Conservation (phyloP, 441 rosid species). For the Adansonia madagascariensis region DNA sequence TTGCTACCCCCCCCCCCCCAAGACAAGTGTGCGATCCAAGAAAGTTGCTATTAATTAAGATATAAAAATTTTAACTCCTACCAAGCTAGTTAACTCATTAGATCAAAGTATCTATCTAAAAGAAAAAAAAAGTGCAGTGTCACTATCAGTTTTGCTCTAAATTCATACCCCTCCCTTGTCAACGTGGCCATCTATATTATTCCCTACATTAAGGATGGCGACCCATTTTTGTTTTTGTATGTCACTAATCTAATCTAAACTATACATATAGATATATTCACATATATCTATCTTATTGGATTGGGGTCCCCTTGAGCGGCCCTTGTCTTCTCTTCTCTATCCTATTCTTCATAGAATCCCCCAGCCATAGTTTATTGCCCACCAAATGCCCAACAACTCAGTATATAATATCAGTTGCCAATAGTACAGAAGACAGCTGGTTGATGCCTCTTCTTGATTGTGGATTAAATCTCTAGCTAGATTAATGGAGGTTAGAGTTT, state of each 20-base stretch:
- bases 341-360: not conserved
- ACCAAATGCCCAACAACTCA: not conserved
- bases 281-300: not conserved
- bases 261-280: not conserved
- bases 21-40: conserved; percentile 15
- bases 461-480: not conserved
- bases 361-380: not conserved
- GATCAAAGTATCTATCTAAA: not conserved
- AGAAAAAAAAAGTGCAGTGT: not conserved
- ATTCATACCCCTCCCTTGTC: not conserved
- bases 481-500: not conserved
- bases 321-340: not conserved
- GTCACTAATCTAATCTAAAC: not conserved
- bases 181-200: not conserved
- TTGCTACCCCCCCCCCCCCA: not conserved
- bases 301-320: not conserved
- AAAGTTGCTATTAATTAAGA: not conserved
- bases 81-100: not conserved
- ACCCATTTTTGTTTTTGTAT: conserved; percentile 10
- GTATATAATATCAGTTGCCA: too few species aligned
- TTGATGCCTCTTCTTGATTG: not conserved
- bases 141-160: not conserved
- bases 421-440: not conserved
- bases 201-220: not conserved
- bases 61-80: not conserved